These are phyloP conservation scores for Ramularia collo-cygni DNA, from an alignment of 2,329 filamentous ascomycete genomes.

Conservation along the genomic window DNA sequence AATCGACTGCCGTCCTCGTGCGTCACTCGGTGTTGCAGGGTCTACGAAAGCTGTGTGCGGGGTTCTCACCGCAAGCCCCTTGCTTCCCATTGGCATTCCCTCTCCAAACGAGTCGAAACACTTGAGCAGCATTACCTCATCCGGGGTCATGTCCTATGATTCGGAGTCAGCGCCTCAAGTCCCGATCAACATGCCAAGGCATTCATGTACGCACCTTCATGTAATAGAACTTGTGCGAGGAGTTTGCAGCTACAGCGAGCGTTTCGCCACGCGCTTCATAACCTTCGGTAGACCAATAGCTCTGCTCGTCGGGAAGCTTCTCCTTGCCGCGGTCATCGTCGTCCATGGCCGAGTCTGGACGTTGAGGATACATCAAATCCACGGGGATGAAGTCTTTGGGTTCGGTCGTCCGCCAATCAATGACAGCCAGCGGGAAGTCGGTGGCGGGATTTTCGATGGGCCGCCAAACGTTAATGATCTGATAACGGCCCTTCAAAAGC, in stretches of 20 bases:
- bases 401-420: conserved; percentile 54
- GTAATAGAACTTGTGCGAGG: conserved; percentile 57
- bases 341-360: conserved; percentile 32
- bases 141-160: conserved; percentile 52
- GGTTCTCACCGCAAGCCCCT: conserved; percentile 38
- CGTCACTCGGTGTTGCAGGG: conserved; percentile 61
- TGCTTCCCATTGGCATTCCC: conserved; percentile 32
- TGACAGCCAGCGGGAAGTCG: conserved; percentile 60
- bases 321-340: conserved; percentile 54
- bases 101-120: conserved; percentile 42
- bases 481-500: conserved; percentile 51
- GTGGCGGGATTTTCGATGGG: conserved; percentile 58
- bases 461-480: conserved; percentile 67
- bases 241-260: conserved; percentile 51
- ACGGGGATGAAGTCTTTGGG: conserved; percentile 53
- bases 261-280: conserved; percentile 64
- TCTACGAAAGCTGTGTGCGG: conserved; percentile 78
- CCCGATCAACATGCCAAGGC: too few species aligned
- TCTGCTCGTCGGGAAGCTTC: conserved; percentile 42
- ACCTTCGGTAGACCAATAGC: conserved; percentile 44
- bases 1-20: conserved; percentile 73
- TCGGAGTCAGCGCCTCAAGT: too few species aligned
- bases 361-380: conserved; percentile 54
- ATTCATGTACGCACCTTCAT: conserved; percentile 37
- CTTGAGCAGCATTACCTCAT: conserved; percentile 49